Evolutionary conservation across 164 flowering plant species (phyloP).

Genomic region (Stephania yunnanensis): DNA sequence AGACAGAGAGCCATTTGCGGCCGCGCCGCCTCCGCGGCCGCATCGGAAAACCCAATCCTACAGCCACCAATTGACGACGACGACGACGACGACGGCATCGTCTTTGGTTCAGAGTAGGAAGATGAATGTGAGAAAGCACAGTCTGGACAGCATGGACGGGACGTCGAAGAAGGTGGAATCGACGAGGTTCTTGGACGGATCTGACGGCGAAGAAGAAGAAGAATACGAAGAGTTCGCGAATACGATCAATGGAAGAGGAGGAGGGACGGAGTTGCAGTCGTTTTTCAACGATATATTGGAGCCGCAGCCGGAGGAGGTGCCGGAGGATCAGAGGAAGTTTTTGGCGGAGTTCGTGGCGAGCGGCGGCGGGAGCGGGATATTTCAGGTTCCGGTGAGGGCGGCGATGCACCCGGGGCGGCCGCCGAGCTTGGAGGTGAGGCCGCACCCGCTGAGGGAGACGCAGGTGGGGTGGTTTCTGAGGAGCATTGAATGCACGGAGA

Average conservation of each 20-base stretch:
- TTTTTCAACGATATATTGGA: background rate
- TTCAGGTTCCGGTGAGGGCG: constrained; percentile 58
- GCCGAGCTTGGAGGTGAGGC: constrained; percentile 75
- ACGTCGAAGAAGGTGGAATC: constrained; percentile 1
- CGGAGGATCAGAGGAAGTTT: background rate
- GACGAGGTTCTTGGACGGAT: background rate
- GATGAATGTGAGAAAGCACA: background rate
- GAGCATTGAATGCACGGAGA: constrained; percentile 60
- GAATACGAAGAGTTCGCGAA: background rate
- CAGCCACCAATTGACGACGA: background rate
- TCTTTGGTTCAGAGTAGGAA: background rate
- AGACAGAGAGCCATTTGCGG: background rate
- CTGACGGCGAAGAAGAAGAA: background rate
- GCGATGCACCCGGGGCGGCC: constrained; percentile 83
- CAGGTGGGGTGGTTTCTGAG: constrained; percentile 73
- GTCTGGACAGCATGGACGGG: background rate
- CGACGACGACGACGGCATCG: background rate
- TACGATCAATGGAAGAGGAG: background rate
- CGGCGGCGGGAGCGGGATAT: constrained; percentile 63
- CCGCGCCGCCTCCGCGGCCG: background rate
- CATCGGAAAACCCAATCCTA: background rate
- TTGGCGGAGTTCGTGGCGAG: constrained; percentile 66
- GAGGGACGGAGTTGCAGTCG: background rate
- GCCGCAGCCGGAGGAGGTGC: background rate
- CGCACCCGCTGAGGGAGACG: constrained; percentile 87